Conservation (phyloP, 495 filamentous ascomycete genomes). For the Xylaria castorea region DNA sequence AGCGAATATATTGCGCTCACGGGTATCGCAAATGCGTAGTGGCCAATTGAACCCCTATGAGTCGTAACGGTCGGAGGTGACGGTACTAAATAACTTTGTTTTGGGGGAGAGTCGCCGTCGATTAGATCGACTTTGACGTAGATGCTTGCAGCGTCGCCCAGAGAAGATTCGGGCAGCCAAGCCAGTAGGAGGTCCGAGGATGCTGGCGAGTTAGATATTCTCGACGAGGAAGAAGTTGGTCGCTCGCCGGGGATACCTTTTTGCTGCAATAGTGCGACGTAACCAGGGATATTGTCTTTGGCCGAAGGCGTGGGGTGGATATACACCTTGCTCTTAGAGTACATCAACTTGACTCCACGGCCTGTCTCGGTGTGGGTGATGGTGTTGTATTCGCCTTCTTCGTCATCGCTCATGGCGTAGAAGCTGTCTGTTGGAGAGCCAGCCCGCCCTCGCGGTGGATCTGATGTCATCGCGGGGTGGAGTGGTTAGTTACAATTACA, state of each 20-base stretch:
- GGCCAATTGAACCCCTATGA: constrained; percentile 71
- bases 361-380: constrained; percentile 83
- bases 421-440: constrained; percentile 86
- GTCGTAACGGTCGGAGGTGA: constrained; percentile 84
- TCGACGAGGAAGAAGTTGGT: constrained; percentile 60
- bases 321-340: constrained; percentile 98
- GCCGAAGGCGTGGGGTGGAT: constrained; percentile 94
- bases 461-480: constrained; percentile 44
- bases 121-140: constrained; percentile 95
- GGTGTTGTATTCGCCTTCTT: constrained; percentile 94
- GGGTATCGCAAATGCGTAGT: constrained; percentile 92
- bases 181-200: constrained; percentile 81
- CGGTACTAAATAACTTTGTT: constrained; percentile 88
- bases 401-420: constrained; percentile 96
- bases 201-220: constrained; percentile 41
- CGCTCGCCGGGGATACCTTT: constrained; percentile 62
- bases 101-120: constrained; percentile 79
- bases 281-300: constrained; percentile 96
- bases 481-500: constrained; percentile 6
- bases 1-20: constrained; percentile 89
- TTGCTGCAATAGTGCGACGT: constrained; percentile 92
- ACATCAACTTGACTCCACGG: constrained; percentile 92
- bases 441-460: constrained; percentile 40
- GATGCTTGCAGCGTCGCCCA: constrained; percentile 83
- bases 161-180: constrained; percentile 90